Percentiles rank a stretch among this genome's conserved stretches.
These are phyloP conservation scores for Aspergillus latus DNA, from an alignment of 2,329 filamentous ascomycete species.

Conservation along the genomic window DNA sequence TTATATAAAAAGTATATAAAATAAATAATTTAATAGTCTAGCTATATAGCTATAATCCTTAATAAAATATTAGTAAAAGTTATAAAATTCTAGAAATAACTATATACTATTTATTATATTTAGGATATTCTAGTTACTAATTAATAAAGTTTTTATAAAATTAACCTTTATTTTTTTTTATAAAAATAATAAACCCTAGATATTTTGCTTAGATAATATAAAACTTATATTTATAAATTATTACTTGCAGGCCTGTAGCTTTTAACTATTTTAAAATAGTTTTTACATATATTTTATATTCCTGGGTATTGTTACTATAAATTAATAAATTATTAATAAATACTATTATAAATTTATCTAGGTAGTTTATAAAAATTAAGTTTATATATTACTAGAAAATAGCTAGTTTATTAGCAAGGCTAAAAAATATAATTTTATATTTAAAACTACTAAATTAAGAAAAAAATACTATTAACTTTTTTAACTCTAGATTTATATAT, in stretches of 20 bases:
- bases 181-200: conserved; percentile 2
- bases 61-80: conserved; percentile 5
- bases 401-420: no score
- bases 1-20: background rate
- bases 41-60: background rate
- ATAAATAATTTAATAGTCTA: background rate
- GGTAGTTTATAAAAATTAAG: no score
- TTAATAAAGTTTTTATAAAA: no score
- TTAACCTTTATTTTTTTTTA: background rate
- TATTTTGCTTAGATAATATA: background rate
- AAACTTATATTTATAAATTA: conserved; percentile 4
- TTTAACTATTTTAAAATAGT: background rate
- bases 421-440: no score
- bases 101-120: no score
- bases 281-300: conserved; percentile 1
- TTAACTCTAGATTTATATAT: no score
- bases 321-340: conserved; percentile 9
- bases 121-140: no score
- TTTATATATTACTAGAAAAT: no score
- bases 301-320: conserved; percentile 12
- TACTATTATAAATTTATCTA: no score
- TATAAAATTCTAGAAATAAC: background rate
- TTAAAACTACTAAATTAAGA: no score
- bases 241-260: background rate
- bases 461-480: no score